Base-by-base conservation (phyloP, 345 rosid genomes). In the Triadica sebifera region DNA sequence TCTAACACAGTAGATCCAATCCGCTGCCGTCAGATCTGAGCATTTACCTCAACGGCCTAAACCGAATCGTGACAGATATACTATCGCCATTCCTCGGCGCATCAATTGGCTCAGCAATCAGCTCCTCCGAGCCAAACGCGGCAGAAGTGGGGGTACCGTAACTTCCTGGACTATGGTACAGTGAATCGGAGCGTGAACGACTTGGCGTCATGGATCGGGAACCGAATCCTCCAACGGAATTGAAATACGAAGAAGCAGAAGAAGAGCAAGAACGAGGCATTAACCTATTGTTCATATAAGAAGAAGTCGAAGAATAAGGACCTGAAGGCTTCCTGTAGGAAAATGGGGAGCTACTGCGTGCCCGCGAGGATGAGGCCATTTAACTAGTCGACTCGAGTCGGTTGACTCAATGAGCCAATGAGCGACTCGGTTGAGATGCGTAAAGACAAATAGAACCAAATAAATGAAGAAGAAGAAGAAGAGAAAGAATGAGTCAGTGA, bases 1-100 rank as follows among this genome's bases (percentile, higher is more conserved):
- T 59, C 38, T 45, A 60, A 38, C 25, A 53, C 25, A 75, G 34
- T 65, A 89, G 94, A 91, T 95, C 92, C 84, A 81, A 69, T 74
- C 80, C 63, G 67, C 15, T 34, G 29, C 61, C 53, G 45, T 71
- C 86, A 82, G 95, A 91, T 91, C 98, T 84, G 79, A 29, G 75
- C 73, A 38, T 15, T 81, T 85, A 96, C 99, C 97, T 96, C 88
- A 96, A 64, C 61, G 99, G 98, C 71, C 98, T 74, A 78, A 96
- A 96, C 70, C 99, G 93, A 84, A 96, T 90, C 80, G 99, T 93
- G 69, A 96, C 99, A 65, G 97, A 93, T 47, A 96, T 93, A 75
- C 97, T 96, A 77, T 96, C 98, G 12, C 89, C 93, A 15, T 92
- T 84, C 81, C 83, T 86, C 75, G 87, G 75, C 57, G 81, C 79